A percentile compares a stretch with the other conserved stretches of the same genome.
These are phyloP conservation scores for Pachysolen tannophilus DNA, from an alignment of 805 yeast genomes.

Conservation along the genomic window DNA sequence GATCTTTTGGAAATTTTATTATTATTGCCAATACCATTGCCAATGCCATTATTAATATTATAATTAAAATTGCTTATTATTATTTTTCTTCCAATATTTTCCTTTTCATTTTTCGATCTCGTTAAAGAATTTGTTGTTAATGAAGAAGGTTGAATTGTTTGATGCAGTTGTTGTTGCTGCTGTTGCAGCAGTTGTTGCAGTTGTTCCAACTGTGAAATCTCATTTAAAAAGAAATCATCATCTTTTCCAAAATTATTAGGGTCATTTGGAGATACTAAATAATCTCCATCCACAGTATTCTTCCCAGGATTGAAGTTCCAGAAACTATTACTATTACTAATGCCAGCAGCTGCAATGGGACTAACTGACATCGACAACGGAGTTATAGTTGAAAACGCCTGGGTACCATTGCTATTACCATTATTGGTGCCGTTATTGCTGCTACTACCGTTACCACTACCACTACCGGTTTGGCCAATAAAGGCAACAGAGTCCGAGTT, in stretches of 20 bases:
- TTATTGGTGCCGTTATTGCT: constrained; percentile 3
- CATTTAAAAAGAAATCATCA: too few species aligned
- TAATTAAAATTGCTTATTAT: constrained; percentile 9
- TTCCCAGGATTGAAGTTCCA: too few species aligned
- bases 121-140: not conserved
- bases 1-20: too few species aligned
- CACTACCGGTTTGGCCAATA: not conserved
- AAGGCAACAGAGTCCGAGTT: constrained; percentile 5
- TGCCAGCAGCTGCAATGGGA: constrained; percentile 5
- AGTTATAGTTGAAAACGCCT: too few species aligned
- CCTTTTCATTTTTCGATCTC: constrained; percentile 2
- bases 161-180: not conserved
- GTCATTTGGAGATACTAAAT: too few species aligned
- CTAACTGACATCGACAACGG: constrained; percentile 9
- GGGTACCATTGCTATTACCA: not conserved
- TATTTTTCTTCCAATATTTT: constrained; percentile 8
- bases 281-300: too few species aligned
- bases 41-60: not conserved
- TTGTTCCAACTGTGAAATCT: too few species aligned
- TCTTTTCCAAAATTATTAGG: too few species aligned
- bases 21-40: too few species aligned
- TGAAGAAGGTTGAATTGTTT: not conserved
- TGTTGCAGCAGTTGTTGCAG: not conserved
- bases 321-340: too few species aligned
- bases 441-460: not conserved